Conservation (phyloP, 352 stramenopile genomes). For the Phytopythium sindhum region DNA sequence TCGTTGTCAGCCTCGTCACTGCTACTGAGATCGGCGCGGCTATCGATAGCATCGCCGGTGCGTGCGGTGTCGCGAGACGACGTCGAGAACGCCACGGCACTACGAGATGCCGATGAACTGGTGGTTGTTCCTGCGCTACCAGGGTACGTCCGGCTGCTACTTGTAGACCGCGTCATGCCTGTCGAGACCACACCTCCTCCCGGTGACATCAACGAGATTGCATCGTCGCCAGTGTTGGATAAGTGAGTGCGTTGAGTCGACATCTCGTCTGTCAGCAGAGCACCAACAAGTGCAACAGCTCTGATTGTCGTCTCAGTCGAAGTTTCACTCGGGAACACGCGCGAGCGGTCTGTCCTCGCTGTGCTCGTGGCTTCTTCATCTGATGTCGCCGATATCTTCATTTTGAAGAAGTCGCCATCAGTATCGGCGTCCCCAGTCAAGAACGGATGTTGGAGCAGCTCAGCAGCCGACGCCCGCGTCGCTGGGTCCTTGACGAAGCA, state of each 20-base stretch:
- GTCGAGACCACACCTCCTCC: not conserved
- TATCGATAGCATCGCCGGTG: not conserved
- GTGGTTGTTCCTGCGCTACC: not conserved
- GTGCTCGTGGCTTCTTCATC: not conserved
- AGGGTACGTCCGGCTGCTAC: not conserved
- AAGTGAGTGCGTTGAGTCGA: not conserved
- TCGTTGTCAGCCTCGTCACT: conserved; percentile 2
- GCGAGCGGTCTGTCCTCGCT: not conserved
- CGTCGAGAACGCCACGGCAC: not conserved
- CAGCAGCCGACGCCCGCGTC: conserved; percentile 70
- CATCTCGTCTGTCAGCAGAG: conserved; percentile 2
- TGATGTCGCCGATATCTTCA: not conserved
- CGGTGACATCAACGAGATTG: not conserved
- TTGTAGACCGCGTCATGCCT: not conserved
- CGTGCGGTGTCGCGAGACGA: not conserved
- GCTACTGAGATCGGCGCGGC: not conserved
- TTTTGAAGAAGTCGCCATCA: not conserved
- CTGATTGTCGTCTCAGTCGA: not conserved
- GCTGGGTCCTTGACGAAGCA: conserved; percentile 67
- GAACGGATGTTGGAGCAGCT: conserved; percentile 80
- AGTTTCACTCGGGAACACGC: not conserved
- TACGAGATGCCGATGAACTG: not conserved
- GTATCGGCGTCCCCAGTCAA: conserved; percentile 6
- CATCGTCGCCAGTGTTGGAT: not conserved
- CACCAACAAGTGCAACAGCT: conserved; percentile 2